Evolutionary conservation across 371 early-diverging fungal species (phyloP), one percentile per base, ranked within the genome.

Genomic region (Mortierella sp.): DNA sequence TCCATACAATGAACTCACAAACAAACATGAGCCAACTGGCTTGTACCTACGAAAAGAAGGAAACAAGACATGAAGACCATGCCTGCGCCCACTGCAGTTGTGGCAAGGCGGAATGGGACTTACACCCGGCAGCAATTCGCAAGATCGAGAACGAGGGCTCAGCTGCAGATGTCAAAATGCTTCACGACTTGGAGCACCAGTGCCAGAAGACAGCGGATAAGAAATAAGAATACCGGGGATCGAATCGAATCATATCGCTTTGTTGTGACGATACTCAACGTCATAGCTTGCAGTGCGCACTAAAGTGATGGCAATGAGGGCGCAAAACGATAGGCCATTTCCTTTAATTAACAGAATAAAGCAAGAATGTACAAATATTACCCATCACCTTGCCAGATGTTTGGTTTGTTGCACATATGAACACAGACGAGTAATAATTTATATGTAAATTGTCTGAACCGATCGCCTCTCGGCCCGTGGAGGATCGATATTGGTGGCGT

Each of bases 111-210:
- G 72, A 72, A 21, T 77, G 77, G 77, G 77, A 77, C 40, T 41
- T 77, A 16, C 70, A 77, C 58, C 77, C 77, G 9, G 66, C 61
- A 9, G 32, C 41, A 6, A 72, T 77, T 52, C 69, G 77, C 16
- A 59, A 65, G 57, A 69, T 72, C 58, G 77, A 72, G 66, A 77
- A 77, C 64, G 58, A 77, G 48, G 77, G 72, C 28, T 61, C 62
- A 7, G 36, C 60, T 0, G 57, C 45, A 19, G 72, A 77, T 48
- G 72, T 72, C 33, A 43, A 57, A 47, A 1, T 15, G 2, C 66
- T 77, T 16, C 77, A 77, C 38, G 61, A 69, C 1, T 67, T 77
- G 19, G 77, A 72, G 57, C 71, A 64, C 36, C 45, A 32, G n/a
- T 52, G 53, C 72, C 48, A 33, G 58, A 40, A 58, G 58, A 24